Evolutionary conservation across 1,284 basidiomycete species (phyloP).

Genomic region (Fomitopsis pinicola): DNA sequence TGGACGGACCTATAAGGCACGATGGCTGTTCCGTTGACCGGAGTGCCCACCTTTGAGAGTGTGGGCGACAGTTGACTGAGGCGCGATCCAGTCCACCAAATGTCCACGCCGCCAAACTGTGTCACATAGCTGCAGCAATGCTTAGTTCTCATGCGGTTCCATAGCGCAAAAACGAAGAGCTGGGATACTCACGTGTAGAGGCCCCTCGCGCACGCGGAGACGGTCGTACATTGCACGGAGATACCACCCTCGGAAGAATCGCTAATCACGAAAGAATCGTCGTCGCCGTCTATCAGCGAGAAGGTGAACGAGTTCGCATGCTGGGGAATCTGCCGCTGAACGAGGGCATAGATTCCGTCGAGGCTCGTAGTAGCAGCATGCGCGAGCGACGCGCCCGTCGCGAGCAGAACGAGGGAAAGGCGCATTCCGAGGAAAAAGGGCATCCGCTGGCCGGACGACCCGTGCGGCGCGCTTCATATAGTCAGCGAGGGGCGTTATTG

Average conservation of each 20-base stretch:
- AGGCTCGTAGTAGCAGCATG: conserved; percentile 9
- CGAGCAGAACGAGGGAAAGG: conserved; percentile 1
- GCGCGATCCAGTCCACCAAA: conserved; percentile 41
- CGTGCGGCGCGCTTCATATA: conserved; percentile 1
- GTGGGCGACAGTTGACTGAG: conserved; percentile 26
- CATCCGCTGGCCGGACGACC: background rate
- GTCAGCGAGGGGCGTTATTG: background rate
- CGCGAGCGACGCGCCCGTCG: conserved; percentile 3
- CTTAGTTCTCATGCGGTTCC: background rate
- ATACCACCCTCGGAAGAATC: conserved; percentile 18
- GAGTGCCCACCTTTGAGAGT: conserved; percentile 29
- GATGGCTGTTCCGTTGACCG: conserved; percentile 29
- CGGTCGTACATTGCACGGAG: conserved; percentile 26
- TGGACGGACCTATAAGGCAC: conserved; percentile 32
- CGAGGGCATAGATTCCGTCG: conserved; percentile 24
- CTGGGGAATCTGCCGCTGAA: conserved; percentile 22
- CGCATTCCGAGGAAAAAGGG: conserved; percentile 6
- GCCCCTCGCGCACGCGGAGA: conserved; percentile 26
- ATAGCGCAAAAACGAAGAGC: no score
- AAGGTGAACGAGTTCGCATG: conserved; percentile 26
- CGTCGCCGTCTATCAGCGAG: conserved; percentile 17
- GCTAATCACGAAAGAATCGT: conserved; percentile 23
- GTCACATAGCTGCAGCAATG: conserved; percentile 32
- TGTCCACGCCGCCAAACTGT: conserved; percentile 33
- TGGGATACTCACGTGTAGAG: conserved; percentile 23